These are phyloP conservation scores for Ascochyta fabae DNA, from an alignment of 2,329 filamentous ascomycete species.

Conservation along the genomic window DNA sequence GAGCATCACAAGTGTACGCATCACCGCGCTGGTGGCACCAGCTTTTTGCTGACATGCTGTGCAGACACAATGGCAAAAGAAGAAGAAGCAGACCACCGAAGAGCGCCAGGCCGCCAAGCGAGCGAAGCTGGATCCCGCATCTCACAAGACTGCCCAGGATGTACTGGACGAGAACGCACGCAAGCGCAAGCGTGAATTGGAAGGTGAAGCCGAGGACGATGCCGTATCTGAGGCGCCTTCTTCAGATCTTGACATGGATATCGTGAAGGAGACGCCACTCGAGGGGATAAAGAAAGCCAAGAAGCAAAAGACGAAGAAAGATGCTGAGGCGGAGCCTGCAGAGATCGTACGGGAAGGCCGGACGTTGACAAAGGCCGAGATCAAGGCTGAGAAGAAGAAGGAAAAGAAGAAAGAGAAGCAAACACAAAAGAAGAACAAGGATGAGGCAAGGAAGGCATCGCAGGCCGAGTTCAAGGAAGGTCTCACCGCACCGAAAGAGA, in stretches of 20 bases:
- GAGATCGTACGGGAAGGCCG: constrained; percentile 45
- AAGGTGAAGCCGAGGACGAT: constrained; percentile 56
- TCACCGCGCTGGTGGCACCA: constrained; percentile 9
- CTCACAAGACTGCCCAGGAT: constrained; percentile 89
- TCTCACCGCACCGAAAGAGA: constrained; percentile 29
- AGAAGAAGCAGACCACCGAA: constrained; percentile 93
- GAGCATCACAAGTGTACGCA: constrained; percentile 70
- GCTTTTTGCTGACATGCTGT: constrained; percentile 18
- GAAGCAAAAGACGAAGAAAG: constrained; percentile 54
- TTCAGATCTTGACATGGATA: constrained; percentile 44
- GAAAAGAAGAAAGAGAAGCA: constrained; percentile 56
- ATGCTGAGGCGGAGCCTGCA: constrained; percentile 25
- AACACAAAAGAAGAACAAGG: constrained; percentile 49
- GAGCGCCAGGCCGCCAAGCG: constrained; percentile 69
- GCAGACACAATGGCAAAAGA: constrained; percentile 93
- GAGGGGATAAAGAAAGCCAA: constrained; percentile 51
- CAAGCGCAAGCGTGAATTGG: constrained; percentile 76
- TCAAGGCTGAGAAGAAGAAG: constrained; percentile 54
- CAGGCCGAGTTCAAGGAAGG: constrained; percentile 39
- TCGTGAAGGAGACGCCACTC: constrained; percentile 47
- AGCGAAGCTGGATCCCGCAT: constrained; percentile 90
- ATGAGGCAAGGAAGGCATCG: constrained; percentile 36
- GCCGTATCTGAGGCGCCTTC: constrained; percentile 32
- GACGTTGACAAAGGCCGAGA: constrained; percentile 48
- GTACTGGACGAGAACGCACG: constrained; percentile 83